These are phyloP conservation scores for Liquidambar formosana DNA, from an alignment of 164 flowering plant species.

Conservation along the genomic window DNA sequence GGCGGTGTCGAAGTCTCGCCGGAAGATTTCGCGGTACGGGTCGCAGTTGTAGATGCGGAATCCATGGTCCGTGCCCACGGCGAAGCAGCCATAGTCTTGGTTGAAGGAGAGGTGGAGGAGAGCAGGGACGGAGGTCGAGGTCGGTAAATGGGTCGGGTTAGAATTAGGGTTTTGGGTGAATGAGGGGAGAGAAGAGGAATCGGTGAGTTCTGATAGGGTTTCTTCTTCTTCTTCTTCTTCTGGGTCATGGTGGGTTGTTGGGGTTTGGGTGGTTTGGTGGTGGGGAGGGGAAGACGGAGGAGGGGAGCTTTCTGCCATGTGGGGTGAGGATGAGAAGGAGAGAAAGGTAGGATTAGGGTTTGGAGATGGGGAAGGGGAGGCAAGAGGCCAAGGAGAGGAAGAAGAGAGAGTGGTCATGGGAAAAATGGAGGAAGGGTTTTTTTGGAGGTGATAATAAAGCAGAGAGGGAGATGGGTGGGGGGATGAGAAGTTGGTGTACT, in stretches of 20 bases:
- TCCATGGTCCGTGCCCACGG: constrained; percentile 58
- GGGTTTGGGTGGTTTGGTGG: not conserved
- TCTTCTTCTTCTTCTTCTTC: not conserved
- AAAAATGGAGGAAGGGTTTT: not conserved
- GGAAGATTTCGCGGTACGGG: constrained; percentile 57
- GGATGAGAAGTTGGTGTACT: too few species aligned
- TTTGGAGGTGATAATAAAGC: too few species aligned
- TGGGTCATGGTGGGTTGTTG: not conserved
- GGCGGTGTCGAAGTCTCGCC: constrained; percentile 44
- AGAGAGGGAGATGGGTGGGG: too few species aligned
- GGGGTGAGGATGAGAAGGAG: not conserved
- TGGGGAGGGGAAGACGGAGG: constrained; percentile 9
- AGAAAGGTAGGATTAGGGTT: not conserved
- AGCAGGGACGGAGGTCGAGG: constrained; percentile 13
- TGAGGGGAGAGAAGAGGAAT: constrained; percentile 6
- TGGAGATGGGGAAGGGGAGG: constrained; percentile 2
- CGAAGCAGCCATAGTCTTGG: constrained; percentile 69
- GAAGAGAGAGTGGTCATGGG: constrained; percentile 15
- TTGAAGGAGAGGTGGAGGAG: constrained; percentile 65
- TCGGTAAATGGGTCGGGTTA: not conserved
- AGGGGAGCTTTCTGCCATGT: not conserved
- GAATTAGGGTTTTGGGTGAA: constrained; percentile 5
- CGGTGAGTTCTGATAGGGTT: not conserved
- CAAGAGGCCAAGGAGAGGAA: constrained; percentile 6
- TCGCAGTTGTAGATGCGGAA: constrained; percentile 67